Base-by-base conservation (phyloP, 305 asterid species). In the Ajuga reptans region DNA sequence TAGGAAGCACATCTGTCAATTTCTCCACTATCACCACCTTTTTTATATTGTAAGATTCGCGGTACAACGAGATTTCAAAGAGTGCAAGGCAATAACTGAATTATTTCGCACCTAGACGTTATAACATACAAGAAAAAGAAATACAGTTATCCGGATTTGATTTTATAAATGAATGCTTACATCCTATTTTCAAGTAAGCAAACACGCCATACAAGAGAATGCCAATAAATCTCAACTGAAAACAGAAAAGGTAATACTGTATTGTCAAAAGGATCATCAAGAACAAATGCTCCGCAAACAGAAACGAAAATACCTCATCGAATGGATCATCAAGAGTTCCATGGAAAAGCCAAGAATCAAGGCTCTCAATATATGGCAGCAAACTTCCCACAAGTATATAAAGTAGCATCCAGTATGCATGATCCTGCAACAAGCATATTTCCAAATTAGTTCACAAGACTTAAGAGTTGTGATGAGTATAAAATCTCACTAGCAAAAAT, bases 311-410 rank as follows among this genome's bases (percentile, higher is more conserved):
- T 80, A 92, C 98, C 98, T 93, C 99, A 73, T 88, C 90, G 72
- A 86, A 89, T 55, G 99, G 99, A 75, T 90, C 99, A 71, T 91
- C 96, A 68, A 93, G 91, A 61, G 82, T 84, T 74, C 97, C 99
- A 67, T 93, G 96, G 78, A 90, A 93, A 80, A 93, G 85, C 99
- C 99, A 93, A 72, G 96, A 87, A 86, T 91, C 99, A 62, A 93
- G 95, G 73, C 77, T 82, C 84, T 91, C 92, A 77, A 93, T 83
- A 64, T 86, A 93, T 6, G 99, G 99, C 77, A 90, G 79, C 80
- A 91, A 77, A 73, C 84, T 86, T 72, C 91, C 90, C 24, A 82
- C 83, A 49, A 93, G 83, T 60, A 89, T 78, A 73, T 82, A 86
- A 31, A 93, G 90, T 68, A 89, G 71, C 96, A 93, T 93, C 71